Percentiles rank a stretch among this genome's conserved stretches.
Evolutionary conservation across 2,329 filamentous ascomycete genomes (phyloP).

Genomic region (Verruconis gallopava): DNA sequence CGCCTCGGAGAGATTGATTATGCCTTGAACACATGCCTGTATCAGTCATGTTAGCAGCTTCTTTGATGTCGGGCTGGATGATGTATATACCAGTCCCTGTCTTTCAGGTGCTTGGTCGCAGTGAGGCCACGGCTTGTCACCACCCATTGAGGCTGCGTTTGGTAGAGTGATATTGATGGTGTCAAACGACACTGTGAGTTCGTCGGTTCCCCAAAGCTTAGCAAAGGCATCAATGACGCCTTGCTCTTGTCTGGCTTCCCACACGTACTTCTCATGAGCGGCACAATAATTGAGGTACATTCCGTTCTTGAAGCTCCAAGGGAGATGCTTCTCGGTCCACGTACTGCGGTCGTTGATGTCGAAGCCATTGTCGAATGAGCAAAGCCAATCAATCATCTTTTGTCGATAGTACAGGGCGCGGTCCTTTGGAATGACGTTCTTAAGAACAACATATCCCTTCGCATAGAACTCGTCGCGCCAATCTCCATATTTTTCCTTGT

Average conservation of each 20-base stretch:
- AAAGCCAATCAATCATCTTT: conserved; percentile 21
- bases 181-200: conserved; percentile 21
- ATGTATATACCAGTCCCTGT: conserved; percentile 28
- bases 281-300: conserved; percentile 30
- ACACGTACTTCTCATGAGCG: conserved; percentile 31
- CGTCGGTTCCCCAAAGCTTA: conserved; percentile 27
- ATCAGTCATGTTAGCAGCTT: too few species aligned
- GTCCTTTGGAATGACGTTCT: conserved; percentile 16
- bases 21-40: conserved; percentile 32
- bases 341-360: conserved; percentile 23
- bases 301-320: conserved; percentile 23
- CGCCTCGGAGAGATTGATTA: conserved; percentile 32
- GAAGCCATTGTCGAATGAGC: conserved; percentile 19
- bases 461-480: conserved; percentile 21
- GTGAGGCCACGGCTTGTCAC: conserved; percentile 27
- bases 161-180: conserved; percentile 32
- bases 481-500: background rate
- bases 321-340: conserved; percentile 32
- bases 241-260: conserved; percentile 31
- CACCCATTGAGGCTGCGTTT: conserved; percentile 23
- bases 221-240: conserved; percentile 28
- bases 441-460: conserved; percentile 20
- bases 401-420: conserved; percentile 18
- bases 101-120: conserved; percentile 30
- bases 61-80: too few species aligned